These are phyloP conservation scores for Metarhizium rileyi DNA, from an alignment of 2,329 filamentous ascomycete genomes.

Conservation along the genomic window DNA sequence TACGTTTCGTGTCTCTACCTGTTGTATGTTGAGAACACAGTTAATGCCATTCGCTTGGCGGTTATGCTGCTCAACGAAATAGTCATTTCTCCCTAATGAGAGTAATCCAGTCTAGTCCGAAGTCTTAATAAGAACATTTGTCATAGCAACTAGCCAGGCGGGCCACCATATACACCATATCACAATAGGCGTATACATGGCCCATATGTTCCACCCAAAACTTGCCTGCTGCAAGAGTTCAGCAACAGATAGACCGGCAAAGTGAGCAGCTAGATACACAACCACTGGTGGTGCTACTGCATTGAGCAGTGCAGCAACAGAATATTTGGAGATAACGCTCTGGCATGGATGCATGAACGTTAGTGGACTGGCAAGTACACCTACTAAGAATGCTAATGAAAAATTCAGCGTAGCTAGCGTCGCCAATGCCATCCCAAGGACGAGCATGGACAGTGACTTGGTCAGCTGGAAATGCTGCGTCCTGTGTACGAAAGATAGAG, in stretches of 20 bases:
- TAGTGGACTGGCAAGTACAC: slow-evolving; percentile 67
- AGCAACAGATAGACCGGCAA: slow-evolving; percentile 33
- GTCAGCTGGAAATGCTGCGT: slow-evolving; percentile 66
- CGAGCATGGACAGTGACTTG: slow-evolving; percentile 84
- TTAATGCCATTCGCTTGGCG: not conserved
- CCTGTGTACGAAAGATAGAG: slow-evolving; percentile 41
- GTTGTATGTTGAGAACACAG: not conserved
- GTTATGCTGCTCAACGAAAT: not conserved
- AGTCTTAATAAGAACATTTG: slow-evolving; percentile 39
- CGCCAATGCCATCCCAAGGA: slow-evolving; percentile 85
- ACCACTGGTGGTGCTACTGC: slow-evolving; percentile 53
- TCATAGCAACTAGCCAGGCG: slow-evolving; percentile 64
- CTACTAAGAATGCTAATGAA: slow-evolving; percentile 76
- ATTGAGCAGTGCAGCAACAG: slow-evolving; percentile 44
- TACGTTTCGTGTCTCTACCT: no score
- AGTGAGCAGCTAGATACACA: slow-evolving; percentile 34
- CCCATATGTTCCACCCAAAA: slow-evolving; percentile 83
- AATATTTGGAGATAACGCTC: slow-evolving; percentile 27
- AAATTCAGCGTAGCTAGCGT: slow-evolving; percentile 95
- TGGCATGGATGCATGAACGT: slow-evolving; percentile 55
- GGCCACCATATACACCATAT: slow-evolving; percentile 97
- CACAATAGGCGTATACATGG: slow-evolving; percentile 78
- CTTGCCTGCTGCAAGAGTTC: slow-evolving; percentile 62
- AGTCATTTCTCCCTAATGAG: not conserved
- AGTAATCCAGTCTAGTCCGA: slow-evolving; percentile 6